phyloP scores from a whole-genome alignment of 2,329 filamentous ascomycete species.

The Pseudocercospora crystallina region DNA sequence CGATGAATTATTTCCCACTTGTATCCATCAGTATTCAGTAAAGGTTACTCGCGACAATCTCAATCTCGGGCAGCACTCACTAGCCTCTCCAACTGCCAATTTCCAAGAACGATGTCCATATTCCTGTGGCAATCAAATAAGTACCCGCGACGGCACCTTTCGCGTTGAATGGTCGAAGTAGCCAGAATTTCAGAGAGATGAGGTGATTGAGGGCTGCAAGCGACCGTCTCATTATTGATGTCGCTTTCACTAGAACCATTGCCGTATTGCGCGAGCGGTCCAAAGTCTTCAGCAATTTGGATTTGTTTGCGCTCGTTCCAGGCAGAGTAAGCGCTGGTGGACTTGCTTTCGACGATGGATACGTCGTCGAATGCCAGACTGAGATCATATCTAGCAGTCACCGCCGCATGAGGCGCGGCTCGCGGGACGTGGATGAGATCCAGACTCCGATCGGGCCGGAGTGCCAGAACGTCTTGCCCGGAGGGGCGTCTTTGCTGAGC shows the following conservation, averaged over 20 bases:
- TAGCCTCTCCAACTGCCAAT: conserved; percentile 71
- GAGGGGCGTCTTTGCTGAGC: conserved; percentile 44
- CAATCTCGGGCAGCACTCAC: no score
- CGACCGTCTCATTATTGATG: conserved; percentile 10
- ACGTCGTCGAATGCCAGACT: conserved; percentile 25
- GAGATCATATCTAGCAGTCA: conserved; percentile 48
- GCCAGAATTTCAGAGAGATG: conserved; percentile 26
- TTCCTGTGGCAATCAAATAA: conserved; percentile 63
- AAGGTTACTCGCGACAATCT: no score
- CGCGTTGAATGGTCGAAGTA: conserved; percentile 43
- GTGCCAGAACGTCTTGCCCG: conserved; percentile 54
- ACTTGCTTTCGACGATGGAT: conserved; percentile 24
- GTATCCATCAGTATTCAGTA: no score
- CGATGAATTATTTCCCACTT: conserved; percentile 72
- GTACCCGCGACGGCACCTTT: conserved; percentile 58
- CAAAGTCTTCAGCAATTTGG: conserved; percentile 28
- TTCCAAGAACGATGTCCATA: conserved; percentile 65
- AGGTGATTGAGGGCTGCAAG: conserved; percentile 17
- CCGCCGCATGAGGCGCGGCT: conserved; percentile 41
- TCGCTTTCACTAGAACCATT: conserved; percentile 3
- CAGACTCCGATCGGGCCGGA: conserved; percentile 54
- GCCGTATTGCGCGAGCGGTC: conserved; percentile 25
- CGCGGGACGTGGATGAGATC: conserved; percentile 49
- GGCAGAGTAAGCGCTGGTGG: conserved; percentile 7
- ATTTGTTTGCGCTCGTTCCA: conserved; percentile 13